Evolutionary conservation across 352 stramenopile genomes (phyloP).

Genomic region (Globisporangium viniferum): DNA sequence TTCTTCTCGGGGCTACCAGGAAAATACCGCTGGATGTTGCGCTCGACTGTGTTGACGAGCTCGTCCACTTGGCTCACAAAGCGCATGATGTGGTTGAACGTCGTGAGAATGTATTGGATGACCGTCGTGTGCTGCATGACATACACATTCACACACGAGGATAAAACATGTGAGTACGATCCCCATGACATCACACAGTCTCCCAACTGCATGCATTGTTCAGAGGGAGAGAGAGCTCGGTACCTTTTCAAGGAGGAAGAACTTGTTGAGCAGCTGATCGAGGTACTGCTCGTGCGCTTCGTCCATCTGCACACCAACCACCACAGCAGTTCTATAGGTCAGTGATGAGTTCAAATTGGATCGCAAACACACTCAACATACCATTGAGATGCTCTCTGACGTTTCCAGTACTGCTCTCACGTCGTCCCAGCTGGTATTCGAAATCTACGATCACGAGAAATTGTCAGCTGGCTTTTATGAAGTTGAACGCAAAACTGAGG

Average conservation of each 20-base stretch:
- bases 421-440: conserved; percentile 19
- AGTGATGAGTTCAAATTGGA: conserved; percentile 12
- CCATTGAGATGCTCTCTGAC: conserved; percentile 21
- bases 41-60: conserved; percentile 44
- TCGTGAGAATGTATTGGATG: conserved; percentile 67
- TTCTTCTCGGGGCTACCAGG: conserved; percentile 8
- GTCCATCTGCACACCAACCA: conserved; percentile 46
- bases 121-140: conserved; percentile 47
- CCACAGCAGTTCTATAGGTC: conserved; percentile 9
- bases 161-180: not conserved
- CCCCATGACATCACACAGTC: not conserved
- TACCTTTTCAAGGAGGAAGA: conserved; percentile 77
- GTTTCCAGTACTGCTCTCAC: conserved; percentile 20
- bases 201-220: no score
- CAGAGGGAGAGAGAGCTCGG: not conserved
- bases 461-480: no score
- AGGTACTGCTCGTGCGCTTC: conserved; percentile 56
- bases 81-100: conserved; percentile 70
- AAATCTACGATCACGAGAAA: conserved; percentile 20
- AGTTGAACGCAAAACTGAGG: no score
- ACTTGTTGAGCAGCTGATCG: conserved; percentile 56
- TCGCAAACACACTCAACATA: conserved; percentile 2
- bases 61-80: conserved; percentile 57
- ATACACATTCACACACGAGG: not conserved
- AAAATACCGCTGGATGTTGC: conserved; percentile 41